phyloP scores from a whole-genome alignment of 345 rosid species.

The Cardamine chenopodiifolia region DNA sequence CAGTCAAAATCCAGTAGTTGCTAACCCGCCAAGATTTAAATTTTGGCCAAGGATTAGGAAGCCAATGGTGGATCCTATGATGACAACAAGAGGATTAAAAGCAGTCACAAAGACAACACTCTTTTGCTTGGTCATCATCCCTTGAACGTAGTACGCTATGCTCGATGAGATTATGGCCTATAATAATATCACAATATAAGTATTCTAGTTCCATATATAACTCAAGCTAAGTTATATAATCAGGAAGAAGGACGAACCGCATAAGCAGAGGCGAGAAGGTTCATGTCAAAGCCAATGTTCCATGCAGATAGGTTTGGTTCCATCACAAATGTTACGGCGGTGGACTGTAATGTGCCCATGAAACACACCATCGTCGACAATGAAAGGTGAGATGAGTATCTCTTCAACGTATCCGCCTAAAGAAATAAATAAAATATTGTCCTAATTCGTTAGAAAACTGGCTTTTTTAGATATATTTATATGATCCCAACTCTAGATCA shows the following conservation, averaged over 20 bases:
- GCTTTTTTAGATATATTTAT: neutral
- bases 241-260: conserved; percentile 54
- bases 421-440: neutral
- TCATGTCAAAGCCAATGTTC: conserved; percentile 88
- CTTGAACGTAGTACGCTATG: conserved; percentile 92
- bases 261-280: conserved; percentile 89
- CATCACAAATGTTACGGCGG: conserved; percentile 77
- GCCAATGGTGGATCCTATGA: conserved; percentile 81
- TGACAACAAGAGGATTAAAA: conserved; percentile 94
- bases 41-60: conserved; percentile 75
- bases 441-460: neutral
- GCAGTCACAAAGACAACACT: conserved; percentile 89
- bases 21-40: conserved; percentile 78
- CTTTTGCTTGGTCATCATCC: conserved; percentile 76
- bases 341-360: conserved; percentile 84
- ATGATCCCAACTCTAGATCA: neutral
- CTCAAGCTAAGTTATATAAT: neutral
- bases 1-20: neutral
- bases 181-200: neutral
- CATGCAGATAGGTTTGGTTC: conserved; percentile 69
- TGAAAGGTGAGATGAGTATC: conserved; percentile 82
- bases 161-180: conserved; percentile 93
- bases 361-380: conserved; percentile 82
- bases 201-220: neutral
- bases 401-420: conserved; percentile 80